These are phyloP conservation scores for Epichloe glyceriae DNA, from an alignment of 2,329 filamentous ascomycete genomes.

Conservation along the genomic window DNA sequence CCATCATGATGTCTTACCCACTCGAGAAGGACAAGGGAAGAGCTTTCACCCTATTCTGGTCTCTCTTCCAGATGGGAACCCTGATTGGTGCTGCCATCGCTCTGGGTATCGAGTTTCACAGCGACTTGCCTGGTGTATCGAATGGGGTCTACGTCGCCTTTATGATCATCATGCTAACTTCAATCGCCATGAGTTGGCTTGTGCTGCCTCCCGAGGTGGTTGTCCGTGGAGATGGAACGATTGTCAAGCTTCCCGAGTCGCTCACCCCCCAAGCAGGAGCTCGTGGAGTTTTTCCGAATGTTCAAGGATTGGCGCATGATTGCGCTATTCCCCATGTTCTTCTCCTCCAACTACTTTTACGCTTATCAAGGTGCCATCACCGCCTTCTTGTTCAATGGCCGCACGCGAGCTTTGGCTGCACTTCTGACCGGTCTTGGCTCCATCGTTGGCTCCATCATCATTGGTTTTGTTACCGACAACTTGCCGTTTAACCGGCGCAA, in stretches of 20 bases:
- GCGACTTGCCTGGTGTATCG: slow-evolving; percentile 2
- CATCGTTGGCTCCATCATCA: slow-evolving; percentile 54
- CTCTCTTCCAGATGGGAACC: slow-evolving; percentile 84
- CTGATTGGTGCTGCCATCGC: slow-evolving; percentile 53
- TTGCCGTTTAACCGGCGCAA: slow-evolving; percentile 39
- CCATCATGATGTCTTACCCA: slow-evolving; percentile 84
- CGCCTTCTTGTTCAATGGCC: slow-evolving; percentile 55
- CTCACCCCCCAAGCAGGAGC: slow-evolving; percentile 6
- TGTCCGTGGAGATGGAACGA: slow-evolving; percentile 7
- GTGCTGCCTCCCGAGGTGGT: slow-evolving; percentile 7
- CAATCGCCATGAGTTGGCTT: slow-evolving; percentile 8
- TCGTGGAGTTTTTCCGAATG: slow-evolving; percentile 8
- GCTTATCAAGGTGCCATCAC: slow-evolving; percentile 69
- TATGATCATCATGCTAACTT: slow-evolving; percentile 8
- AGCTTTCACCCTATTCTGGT: slow-evolving; percentile 86
- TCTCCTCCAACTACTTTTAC: slow-evolving; percentile 74
- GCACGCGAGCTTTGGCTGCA: slow-evolving; percentile 62
- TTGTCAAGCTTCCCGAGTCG: slow-evolving; percentile 4
- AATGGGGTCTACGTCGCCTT: slow-evolving; percentile 5
- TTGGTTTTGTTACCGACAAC: slow-evolving; percentile 51
- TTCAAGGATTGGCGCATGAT: slow-evolving; percentile 34
- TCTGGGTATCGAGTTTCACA: slow-evolving; percentile 4
- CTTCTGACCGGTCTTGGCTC: slow-evolving; percentile 60
- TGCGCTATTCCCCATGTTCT: slow-evolving; percentile 68
- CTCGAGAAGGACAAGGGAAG: slow-evolving; percentile 68